Evolutionary conservation across 2,329 filamentous ascomycete species (phyloP), one percentile per base, ranked within the genome.

Genomic region (Ophiostoma populinum): DNA sequence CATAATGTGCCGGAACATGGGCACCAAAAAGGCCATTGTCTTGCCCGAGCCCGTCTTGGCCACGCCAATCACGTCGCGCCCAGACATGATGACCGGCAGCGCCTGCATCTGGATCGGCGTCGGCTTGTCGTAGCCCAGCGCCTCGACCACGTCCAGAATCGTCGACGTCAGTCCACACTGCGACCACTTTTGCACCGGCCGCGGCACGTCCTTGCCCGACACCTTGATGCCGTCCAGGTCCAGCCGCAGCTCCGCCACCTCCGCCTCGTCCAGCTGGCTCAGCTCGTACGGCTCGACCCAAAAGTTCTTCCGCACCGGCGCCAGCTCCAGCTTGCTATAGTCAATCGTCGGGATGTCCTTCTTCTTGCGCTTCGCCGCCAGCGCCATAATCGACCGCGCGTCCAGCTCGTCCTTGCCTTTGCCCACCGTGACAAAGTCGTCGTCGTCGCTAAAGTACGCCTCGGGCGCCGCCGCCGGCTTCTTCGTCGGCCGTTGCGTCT

Each of bases 11-110:
- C 90, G 75, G 53, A 98, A 94, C 83, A 95, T 94, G 24, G 90
- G 90, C 29, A 98, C 68, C 20, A 93, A 59, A 52, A 95, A 98
- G 6, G 90, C 90, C 47, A 95, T 75, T 0, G 90, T 98, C 61
- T 98, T 98, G 52, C 90, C 90, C 18, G 90, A 95, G 5, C 90
- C 90, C 18, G 90, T 98, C 61, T 95, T 95, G 13, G 90, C 90
- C 35, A 98, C 85, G 45, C 86, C 90, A 43, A 98, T 83, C 24
- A 94, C 80, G 59, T 98, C 90, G 45, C 85, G 74, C 8, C 90
- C 90, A 19, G 86, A 92, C 81, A 95, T 94, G 48, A 94, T 81
- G 8, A 85, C 77, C 2, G 90, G 90, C 40, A 95, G 75, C 3
- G 90, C 90, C 55, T 98, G 90, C 55, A 86, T 77, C 55, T 98